Evolutionary conservation across 768 basidiomycete species (phyloP).

Genomic region (Boletus bicolor): DNA sequence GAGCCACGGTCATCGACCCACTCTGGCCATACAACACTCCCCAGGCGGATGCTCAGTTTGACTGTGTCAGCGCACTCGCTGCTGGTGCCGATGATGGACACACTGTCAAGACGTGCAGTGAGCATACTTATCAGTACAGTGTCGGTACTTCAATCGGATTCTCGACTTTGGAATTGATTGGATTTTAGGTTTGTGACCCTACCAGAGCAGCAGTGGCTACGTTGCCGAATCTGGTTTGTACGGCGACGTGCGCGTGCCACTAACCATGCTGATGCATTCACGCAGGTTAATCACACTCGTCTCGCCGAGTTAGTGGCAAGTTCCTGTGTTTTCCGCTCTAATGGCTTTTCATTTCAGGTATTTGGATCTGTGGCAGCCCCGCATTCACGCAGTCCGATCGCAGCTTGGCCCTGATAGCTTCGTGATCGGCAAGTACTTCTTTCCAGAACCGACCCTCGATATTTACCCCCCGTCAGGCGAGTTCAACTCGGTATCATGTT

Average conservation of each 20-base stretch:
- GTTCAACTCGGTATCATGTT: slow-evolving; percentile 55
- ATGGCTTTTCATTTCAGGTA: slow-evolving; percentile 33
- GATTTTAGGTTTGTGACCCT: slow-evolving; percentile 7
- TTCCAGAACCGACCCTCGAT: background rate
- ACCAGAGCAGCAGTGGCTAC: slow-evolving; percentile 44
- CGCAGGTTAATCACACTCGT: slow-evolving; percentile 52
- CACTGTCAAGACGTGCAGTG: slow-evolving; percentile 48
- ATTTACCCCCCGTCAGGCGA: slow-evolving; percentile 36
- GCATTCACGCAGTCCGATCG: slow-evolving; percentile 44
- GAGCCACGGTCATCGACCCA: slow-evolving; percentile 49
- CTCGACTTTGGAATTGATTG: slow-evolving; percentile 39
- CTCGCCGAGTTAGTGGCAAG: slow-evolving; percentile 39
- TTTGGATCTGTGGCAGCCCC: slow-evolving; percentile 55
- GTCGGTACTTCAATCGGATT: slow-evolving; percentile 28
- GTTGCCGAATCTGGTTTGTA: slow-evolving; percentile 44
- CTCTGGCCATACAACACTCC: slow-evolving; percentile 48
- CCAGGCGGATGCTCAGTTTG: slow-evolving; percentile 34
- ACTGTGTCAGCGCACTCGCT: slow-evolving; percentile 48
- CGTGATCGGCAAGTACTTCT: slow-evolving; percentile 37
- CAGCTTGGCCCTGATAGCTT: slow-evolving; percentile 49
- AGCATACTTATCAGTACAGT: slow-evolving; percentile 55
- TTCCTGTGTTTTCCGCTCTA: background rate
- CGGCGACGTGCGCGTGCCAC: background rate
- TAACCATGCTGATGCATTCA: background rate
- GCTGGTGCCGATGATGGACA: slow-evolving; percentile 42